Conservation (phyloP, 208 protist species). For the Leishmania lainsoni region DNA sequence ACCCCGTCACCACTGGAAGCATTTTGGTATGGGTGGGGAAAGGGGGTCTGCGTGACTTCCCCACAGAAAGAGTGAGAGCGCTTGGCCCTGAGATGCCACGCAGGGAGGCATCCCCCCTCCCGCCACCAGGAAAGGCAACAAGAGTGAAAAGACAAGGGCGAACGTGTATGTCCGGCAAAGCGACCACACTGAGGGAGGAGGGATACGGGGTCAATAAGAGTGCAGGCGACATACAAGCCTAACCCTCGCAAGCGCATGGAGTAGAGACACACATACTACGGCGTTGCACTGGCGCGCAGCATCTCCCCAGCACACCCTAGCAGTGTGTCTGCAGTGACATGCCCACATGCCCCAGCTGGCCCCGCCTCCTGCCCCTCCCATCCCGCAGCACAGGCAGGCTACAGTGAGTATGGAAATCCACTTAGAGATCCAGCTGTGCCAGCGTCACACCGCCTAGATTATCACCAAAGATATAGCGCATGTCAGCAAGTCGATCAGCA, state of each 20-base stretch:
- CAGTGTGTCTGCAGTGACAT: neutral
- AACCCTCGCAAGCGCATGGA: neutral
- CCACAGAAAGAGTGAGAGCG: neutral
- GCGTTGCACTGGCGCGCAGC: neutral
- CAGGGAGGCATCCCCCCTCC: neutral
- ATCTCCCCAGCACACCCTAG: neutral
- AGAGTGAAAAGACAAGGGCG: neutral
- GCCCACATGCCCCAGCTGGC: neutral
- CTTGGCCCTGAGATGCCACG: neutral
- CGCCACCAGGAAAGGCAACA: neutral
- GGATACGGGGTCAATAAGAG: neutral
- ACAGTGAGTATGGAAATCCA: neutral
- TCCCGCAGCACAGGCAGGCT: neutral
- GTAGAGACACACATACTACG: neutral
- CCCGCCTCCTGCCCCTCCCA: neutral
- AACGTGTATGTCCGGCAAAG: neutral
- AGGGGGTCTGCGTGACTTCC: neutral
- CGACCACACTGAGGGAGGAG: neutral
- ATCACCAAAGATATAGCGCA: constrained; percentile 31
- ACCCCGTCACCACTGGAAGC: neutral
- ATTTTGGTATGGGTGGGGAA: neutral
- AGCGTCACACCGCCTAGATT: constrained; percentile 21
- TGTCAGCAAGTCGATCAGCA: constrained; percentile 17
- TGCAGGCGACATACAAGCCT: too few relatives aligned
- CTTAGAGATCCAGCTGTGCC: constrained; percentile 15